A percentile compares a stretch with the other conserved stretches of the same genome.
Evolutionary conservation across 2,329 filamentous ascomycete genomes (phyloP).

Genomic region (Trichoderma sp.): DNA sequence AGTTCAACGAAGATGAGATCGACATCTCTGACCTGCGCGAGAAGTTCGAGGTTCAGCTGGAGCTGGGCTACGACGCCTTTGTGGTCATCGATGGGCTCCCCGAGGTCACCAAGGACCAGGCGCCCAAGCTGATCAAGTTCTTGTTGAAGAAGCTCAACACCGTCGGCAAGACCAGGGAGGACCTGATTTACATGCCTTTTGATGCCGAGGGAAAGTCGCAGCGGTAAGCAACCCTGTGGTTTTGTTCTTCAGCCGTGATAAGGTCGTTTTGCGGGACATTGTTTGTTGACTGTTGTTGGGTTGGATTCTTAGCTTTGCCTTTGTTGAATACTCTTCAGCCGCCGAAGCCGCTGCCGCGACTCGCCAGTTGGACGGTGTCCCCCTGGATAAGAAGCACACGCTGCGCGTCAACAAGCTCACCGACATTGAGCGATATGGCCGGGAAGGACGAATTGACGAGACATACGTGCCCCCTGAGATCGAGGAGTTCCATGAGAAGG

Average conservation of each 20-base stretch:
- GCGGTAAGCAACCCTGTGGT: slow-evolving; percentile 60
- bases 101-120: slow-evolving; percentile 84
- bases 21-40: slow-evolving; percentile 93
- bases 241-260: neutral
- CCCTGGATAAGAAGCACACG: slow-evolving; percentile 96
- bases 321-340: slow-evolving; percentile 91
- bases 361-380: slow-evolving; percentile 80
- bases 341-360: slow-evolving; percentile 88
- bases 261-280: neutral
- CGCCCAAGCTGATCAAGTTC: slow-evolving; percentile 94
- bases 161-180: slow-evolving; percentile 82
- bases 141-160: slow-evolving; percentile 88
- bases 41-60: slow-evolving; percentile 92
- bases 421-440: slow-evolving; percentile 93
- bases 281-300: neutral
- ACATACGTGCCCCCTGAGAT: slow-evolving; percentile 82
- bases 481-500: slow-evolving; percentile 84
- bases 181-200: slow-evolving; percentile 91
- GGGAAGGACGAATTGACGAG: slow-evolving; percentile 91
- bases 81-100: slow-evolving; percentile 95
- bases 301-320: slow-evolving; percentile 71
- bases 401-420: slow-evolving; percentile 97
- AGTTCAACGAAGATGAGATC: slow-evolving; percentile 89
- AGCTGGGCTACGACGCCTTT: slow-evolving; percentile 95
- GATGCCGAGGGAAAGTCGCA: slow-evolving; percentile 83